Evolutionary conservation across 805 yeast genomes (phyloP).

Genomic region (Ogataea pilisensis): DNA sequence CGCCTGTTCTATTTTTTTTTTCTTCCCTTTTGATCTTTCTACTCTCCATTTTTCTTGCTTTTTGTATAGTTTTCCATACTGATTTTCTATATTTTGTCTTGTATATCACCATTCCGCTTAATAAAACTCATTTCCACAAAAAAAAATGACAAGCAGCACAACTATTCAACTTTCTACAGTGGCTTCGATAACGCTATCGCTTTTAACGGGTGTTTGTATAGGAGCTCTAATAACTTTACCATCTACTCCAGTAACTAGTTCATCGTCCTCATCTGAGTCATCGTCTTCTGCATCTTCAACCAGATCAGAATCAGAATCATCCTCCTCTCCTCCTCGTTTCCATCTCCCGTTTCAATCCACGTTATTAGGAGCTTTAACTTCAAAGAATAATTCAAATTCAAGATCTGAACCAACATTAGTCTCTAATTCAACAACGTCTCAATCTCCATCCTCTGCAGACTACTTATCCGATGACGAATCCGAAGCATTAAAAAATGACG

Average conservation of each 20-base stretch:
- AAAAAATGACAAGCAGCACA: conserved; percentile 7
- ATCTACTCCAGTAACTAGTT: conserved; percentile 1
- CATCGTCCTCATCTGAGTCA: not conserved
- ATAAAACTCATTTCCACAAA: too few species aligned
- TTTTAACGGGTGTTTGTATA: conserved; percentile 28
- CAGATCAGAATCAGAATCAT: not conserved
- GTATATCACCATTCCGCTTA: too few species aligned
- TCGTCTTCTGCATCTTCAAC: not conserved
- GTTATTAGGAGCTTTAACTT: not conserved
- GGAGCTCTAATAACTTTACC: conserved; percentile 24
- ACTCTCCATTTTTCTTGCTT: too few species aligned
- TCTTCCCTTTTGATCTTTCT: too few species aligned
- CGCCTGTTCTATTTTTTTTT: too few species aligned
- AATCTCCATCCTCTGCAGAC: conserved; percentile 23
- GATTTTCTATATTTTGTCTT: too few species aligned
- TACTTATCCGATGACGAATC: conserved; percentile 21
- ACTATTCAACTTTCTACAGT: conserved; percentile 15
- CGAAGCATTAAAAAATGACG: conserved; percentile 28
- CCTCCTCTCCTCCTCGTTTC: conserved; percentile 11
- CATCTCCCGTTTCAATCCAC: conserved; percentile 12
- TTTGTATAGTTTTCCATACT: too few species aligned
- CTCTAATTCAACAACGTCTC: conserved; percentile 3
- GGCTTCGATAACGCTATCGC: conserved; percentile 18
- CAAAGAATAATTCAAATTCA: not conserved
- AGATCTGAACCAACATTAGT: not conserved